These are phyloP conservation scores for Evansstolkia leycettana DNA, from an alignment of 495 filamentous ascomycete species.

Conservation along the genomic window DNA sequence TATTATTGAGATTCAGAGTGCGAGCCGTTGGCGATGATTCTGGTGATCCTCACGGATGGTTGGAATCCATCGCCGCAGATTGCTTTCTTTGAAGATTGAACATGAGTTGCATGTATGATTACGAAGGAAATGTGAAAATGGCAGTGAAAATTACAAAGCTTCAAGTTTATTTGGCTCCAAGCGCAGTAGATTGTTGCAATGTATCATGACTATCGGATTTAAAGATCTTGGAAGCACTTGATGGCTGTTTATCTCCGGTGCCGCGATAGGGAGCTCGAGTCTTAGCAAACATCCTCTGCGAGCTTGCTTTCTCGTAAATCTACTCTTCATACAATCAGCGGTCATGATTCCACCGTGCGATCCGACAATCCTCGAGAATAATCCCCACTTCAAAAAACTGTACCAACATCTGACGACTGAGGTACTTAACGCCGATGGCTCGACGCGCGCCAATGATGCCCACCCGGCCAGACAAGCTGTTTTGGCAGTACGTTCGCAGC, in stretches of 20 bases:
- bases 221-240: neutral
- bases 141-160: slow-evolving; percentile 9
- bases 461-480: slow-evolving; percentile 41
- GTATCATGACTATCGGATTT: too few species aligned
- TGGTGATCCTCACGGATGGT: neutral
- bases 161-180: neutral
- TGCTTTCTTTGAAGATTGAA: slow-evolving; percentile 5
- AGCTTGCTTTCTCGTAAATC: too few species aligned
- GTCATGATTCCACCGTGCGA: slow-evolving; percentile 58
- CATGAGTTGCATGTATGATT: slow-evolving; percentile 30
- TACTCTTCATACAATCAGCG: slow-evolving; percentile 6
- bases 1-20: too few species aligned
- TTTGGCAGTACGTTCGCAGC: slow-evolving; percentile 30
- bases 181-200: neutral
- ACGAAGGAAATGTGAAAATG: slow-evolving; percentile 33
- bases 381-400: slow-evolving; percentile 52
- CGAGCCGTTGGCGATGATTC: too few species aligned
- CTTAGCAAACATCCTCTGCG: too few species aligned
- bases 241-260: neutral
- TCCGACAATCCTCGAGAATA: slow-evolving; percentile 43
- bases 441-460: slow-evolving; percentile 40
- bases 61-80: neutral
- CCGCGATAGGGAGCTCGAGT: neutral
- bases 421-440: slow-evolving; percentile 49
- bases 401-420: slow-evolving; percentile 47